These are phyloP conservation scores for Hypoxylon sp. DNA, from an alignment of 2,329 filamentous ascomycete genomes.

Conservation along the genomic window DNA sequence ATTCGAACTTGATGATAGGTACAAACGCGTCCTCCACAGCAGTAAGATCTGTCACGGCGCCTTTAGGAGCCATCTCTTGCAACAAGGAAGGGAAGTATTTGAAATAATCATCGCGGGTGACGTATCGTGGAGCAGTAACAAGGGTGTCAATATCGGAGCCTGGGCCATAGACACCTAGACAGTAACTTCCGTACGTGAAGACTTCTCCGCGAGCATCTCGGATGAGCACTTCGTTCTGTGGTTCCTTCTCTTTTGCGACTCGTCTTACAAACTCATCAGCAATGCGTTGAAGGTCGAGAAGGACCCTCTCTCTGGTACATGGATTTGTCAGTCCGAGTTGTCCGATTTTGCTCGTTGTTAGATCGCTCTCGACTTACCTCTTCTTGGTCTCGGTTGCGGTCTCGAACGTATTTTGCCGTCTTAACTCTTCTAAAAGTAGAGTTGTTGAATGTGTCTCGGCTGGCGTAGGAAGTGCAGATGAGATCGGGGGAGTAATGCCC, in stretches of 20 bases:
- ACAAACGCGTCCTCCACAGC: slow-evolving; percentile 92
- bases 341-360: not conserved
- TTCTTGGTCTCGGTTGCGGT: slow-evolving; percentile 84
- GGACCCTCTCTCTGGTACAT: slow-evolving; percentile 73
- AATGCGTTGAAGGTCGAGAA: slow-evolving; percentile 82
- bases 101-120: slow-evolving; percentile 93
- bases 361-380: slow-evolving; percentile 67
- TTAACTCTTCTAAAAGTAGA: slow-evolving; percentile 85
- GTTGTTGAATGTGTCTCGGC: slow-evolving; percentile 83
- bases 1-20: slow-evolving; percentile 97
- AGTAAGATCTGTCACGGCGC: slow-evolving; percentile 87
- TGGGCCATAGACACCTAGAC: slow-evolving; percentile 92
- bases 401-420: slow-evolving; percentile 93
- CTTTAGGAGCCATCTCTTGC: slow-evolving; percentile 79
- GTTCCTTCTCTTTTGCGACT: slow-evolving; percentile 80
- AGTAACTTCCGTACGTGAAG: slow-evolving; percentile 96
- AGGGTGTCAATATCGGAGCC: slow-evolving; percentile 98
- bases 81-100: slow-evolving; percentile 86
- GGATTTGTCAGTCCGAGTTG: slow-evolving; percentile 53
- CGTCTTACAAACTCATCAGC: slow-evolving; percentile 88
- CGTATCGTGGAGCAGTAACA: slow-evolving; percentile 90
- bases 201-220: slow-evolving; percentile 91
- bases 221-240: slow-evolving; percentile 80
- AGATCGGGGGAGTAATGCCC: slow-evolving; percentile 89
- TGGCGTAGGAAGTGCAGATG: slow-evolving; percentile 80